Conservation (phyloP, 306 rosid genomes). For the Ormosia semicastrata region DNA sequence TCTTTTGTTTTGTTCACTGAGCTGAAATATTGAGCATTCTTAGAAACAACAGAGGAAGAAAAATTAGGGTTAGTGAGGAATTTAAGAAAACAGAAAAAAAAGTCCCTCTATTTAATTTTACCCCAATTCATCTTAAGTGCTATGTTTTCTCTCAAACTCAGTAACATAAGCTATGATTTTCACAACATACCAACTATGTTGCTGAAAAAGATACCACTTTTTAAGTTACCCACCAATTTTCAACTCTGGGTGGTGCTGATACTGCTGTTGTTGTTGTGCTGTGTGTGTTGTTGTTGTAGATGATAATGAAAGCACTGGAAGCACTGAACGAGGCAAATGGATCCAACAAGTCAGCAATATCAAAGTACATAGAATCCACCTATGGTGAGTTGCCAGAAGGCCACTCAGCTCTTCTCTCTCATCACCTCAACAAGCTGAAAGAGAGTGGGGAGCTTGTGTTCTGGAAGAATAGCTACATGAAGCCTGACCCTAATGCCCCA, state of each 20-base stretch:
- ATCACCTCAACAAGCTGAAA: conserved; percentile 70
- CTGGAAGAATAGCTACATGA: conserved; percentile 69
- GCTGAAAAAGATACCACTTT: neutral
- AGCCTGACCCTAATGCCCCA: conserved; percentile 65
- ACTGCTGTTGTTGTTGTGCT: neutral
- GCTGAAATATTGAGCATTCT: neutral
- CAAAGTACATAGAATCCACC: conserved; percentile 64
- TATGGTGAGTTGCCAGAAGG: conserved; percentile 69
- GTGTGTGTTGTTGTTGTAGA: conserved; percentile 32
- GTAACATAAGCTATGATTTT: neutral
- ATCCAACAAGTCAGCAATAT: conserved; percentile 68
- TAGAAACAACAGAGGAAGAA: neutral
- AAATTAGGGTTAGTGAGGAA: neutral
- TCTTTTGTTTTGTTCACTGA: neutral
- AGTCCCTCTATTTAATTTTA: neutral
- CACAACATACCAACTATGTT: neutral
- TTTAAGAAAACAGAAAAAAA: neutral
- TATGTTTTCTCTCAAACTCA: neutral
- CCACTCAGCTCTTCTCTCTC: conserved; percentile 45
- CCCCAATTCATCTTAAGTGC: neutral
- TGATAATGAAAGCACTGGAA: conserved; percentile 72
- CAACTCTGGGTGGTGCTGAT: neutral
- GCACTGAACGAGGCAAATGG: conserved; percentile 51
- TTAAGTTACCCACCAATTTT: neutral
- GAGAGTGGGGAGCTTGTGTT: conserved; percentile 71